Percentiles rank a stretch among this genome's conserved stretches.
Evolutionary conservation across 2,329 filamentous ascomycete species (phyloP).

Genomic region (Colletotrichum lentis): DNA sequence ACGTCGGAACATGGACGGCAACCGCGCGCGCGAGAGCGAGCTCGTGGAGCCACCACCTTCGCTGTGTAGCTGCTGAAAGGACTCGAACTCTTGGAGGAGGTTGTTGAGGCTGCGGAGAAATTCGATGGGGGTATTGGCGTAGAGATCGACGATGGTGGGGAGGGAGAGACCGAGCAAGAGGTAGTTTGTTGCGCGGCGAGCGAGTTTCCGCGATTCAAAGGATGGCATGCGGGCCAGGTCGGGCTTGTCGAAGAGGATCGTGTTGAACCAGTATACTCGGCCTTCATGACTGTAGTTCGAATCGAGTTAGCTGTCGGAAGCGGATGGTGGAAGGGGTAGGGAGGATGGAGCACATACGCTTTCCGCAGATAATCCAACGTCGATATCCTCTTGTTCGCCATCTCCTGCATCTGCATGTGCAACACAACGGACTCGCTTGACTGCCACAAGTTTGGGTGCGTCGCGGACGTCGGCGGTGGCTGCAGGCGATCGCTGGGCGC

Average conservation of each 20-base stretch:
- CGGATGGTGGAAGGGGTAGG: neutral
- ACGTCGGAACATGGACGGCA: constrained; percentile 85
- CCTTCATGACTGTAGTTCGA: constrained; percentile 77
- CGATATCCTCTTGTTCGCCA: constrained; percentile 89
- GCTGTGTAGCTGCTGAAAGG: constrained; percentile 87
- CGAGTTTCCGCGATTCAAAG: constrained; percentile 83
- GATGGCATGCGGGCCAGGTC: constrained; percentile 85
- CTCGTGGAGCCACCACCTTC: constrained; percentile 75
- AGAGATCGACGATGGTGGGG: constrained; percentile 87
- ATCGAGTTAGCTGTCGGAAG: constrained; percentile 18
- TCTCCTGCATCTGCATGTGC: constrained; percentile 77
- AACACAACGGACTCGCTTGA: constrained; percentile 59
- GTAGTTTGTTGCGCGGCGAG: constrained; percentile 91
- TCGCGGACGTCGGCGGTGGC: constrained; percentile 42
- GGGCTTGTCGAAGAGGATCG: constrained; percentile 84
- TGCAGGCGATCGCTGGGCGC: constrained; percentile 41
- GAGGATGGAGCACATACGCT: constrained; percentile 67
- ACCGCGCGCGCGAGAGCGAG: constrained; percentile 77
- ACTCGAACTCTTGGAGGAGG: constrained; percentile 89
- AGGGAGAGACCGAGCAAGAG: constrained; percentile 91
- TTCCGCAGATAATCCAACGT: constrained; percentile 93
- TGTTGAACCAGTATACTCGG: constrained; percentile 98
- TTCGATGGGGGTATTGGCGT: constrained; percentile 79
- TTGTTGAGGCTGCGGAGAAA: constrained; percentile 88
- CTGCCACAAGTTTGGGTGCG: constrained; percentile 42